Conservation (phyloP, 805 yeast genomes). For the Barnettozyma californica region DNA sequence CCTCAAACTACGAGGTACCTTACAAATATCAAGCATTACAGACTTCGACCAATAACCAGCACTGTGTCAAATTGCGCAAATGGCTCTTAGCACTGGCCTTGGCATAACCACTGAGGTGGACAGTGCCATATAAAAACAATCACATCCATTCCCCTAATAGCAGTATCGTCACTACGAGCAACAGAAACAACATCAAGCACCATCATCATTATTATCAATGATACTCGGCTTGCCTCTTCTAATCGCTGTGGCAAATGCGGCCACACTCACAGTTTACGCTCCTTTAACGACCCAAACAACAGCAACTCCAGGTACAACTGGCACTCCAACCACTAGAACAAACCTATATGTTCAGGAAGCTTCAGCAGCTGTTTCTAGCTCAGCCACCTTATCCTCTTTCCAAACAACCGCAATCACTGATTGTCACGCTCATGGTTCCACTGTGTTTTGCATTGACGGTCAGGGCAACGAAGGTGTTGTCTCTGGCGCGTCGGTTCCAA, state of each 20-base stretch:
- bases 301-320: neutral
- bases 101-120: neutral
- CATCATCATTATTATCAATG: neutral
- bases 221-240: neutral
- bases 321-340: neutral
- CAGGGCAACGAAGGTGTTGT: slow-evolving; percentile 15
- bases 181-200: neutral
- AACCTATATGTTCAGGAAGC: slow-evolving; percentile 4
- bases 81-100: neutral
- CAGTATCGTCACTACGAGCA: neutral
- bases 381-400: neutral
- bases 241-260: neutral
- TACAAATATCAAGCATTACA: no score
- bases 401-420: slow-evolving; percentile 17
- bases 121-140: neutral
- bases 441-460: slow-evolving; percentile 14
- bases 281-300: neutral
- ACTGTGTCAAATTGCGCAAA: neutral
- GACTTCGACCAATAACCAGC: no score
- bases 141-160: neutral
- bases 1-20: neutral
- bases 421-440: slow-evolving; percentile 16
- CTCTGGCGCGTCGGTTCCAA: slow-evolving; percentile 10
- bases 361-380: neutral
- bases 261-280: neutral